These are phyloP conservation scores for Passalora sequoiae DNA, from an alignment of 2,329 filamentous ascomycete genomes.

Conservation along the genomic window DNA sequence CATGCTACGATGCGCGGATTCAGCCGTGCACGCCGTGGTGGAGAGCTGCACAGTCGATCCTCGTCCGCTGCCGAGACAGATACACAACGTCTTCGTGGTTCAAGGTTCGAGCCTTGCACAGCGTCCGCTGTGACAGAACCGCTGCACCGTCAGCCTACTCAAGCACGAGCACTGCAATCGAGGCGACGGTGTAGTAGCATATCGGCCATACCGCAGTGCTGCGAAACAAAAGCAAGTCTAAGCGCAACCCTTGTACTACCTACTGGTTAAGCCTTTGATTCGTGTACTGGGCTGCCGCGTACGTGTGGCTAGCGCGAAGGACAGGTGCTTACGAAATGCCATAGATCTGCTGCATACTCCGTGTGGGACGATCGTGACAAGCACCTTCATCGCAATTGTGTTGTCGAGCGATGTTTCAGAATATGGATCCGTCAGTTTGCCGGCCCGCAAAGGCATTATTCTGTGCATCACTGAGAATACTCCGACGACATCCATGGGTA, in stretches of 20 bases:
- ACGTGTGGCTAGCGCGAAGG: no score
- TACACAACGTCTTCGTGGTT: slow-evolving; percentile 10
- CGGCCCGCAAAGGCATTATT: no score
- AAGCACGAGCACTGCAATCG: slow-evolving; percentile 5
- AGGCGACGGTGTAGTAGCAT: background rate
- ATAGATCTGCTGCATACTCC: no score
- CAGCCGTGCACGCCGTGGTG: background rate
- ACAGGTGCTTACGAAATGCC: no score
- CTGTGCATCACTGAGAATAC: background rate
- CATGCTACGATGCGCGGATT: background rate
- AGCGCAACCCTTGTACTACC: background rate
- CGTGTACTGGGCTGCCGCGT: background rate
- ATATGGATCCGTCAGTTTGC: no score
- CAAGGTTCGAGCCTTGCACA: slow-evolving; percentile 7
- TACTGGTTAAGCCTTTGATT: background rate
- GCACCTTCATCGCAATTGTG: no score
- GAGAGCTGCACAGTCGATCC: slow-evolving; percentile 1
- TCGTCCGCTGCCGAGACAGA: slow-evolving; percentile 7
- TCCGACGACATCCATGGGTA: background rate
- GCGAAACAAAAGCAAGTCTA: background rate
- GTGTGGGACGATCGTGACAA: no score
- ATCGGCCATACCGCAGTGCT: slow-evolving; percentile 4
- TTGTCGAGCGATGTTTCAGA: no score
- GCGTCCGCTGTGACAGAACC: slow-evolving; percentile 6
- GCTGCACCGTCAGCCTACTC: background rate